These are phyloP conservation scores for Cladophialophora bantiana DNA, from an alignment of 2,329 filamentous ascomycete species.

Conservation along the genomic window DNA sequence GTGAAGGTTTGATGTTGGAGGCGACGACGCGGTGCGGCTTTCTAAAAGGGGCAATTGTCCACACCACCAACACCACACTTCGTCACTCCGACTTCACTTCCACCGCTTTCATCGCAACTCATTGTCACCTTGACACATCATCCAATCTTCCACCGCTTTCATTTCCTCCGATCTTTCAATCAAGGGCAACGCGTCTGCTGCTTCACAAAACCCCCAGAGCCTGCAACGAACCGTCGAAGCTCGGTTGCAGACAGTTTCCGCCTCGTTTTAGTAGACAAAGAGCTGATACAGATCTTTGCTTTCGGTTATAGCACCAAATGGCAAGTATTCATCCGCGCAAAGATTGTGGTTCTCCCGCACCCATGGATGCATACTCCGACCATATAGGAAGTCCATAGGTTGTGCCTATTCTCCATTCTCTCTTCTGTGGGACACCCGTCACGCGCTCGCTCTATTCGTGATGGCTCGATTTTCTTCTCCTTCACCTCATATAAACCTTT, in stretches of 20 bases:
- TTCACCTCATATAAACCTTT: not conserved
- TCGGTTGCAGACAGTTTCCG: not conserved
- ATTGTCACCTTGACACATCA: not conserved
- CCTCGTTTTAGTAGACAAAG: constrained; percentile 7
- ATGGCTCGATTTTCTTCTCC: not conserved
- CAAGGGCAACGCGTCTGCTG: not conserved
- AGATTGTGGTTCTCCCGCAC: not conserved
- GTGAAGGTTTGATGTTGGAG: not conserved
- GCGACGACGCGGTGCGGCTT: constrained; percentile 15
- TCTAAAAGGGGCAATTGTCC: constrained; percentile 20
- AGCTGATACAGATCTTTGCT: not conserved
- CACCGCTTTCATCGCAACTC: not conserved
- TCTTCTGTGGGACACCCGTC: not conserved
- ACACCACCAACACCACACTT: not conserved
- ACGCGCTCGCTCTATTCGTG: not conserved
- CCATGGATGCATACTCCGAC: not conserved
- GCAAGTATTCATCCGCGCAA: not conserved
- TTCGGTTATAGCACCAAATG: not conserved
- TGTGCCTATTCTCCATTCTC: not conserved
- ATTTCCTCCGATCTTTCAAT: not conserved
- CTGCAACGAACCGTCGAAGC: constrained; percentile 1
- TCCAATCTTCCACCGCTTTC: not conserved
- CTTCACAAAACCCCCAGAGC: not conserved
- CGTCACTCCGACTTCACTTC: not conserved
- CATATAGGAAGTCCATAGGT: not conserved